Base-by-base conservation (phyloP, 23 red algal genomes). In the Rhodosorus marinus region DNA sequence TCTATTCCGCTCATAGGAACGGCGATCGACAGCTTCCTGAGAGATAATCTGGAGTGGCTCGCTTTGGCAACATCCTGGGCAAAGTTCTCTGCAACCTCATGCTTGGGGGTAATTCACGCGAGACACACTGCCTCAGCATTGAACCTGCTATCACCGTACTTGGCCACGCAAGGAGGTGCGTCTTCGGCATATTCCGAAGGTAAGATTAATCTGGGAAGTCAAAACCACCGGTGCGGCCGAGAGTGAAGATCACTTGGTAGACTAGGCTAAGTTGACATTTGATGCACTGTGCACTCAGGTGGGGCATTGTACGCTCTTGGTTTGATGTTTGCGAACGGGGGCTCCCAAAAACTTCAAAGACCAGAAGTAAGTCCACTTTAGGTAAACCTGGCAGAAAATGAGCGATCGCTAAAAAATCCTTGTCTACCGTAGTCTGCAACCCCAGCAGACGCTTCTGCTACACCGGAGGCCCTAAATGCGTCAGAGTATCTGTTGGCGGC, bases 41-140 rank as follows among this genome's bases (percentile, higher is more conserved):
- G 90, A 1, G 72, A 76, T 14, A 98, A 98, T 57, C 34, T 98
- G 14, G 90, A 98, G 14, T 98, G 90, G 90, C 73, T 98, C 15
- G 55, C 72, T 9, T 66, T 79, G 20, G 72, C 71, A 2, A 81
- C 90, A 0, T 69, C 72, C 21, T 98, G 90, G 78, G 78, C 90
- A 35, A 98, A 98, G 67, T 98, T 98, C 53, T 98, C 90, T 5
- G 90, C 90, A 1, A 98, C 90, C 22, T 69, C 90, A 2, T 80
- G 77, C 60, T 56, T 98, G 32, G 90, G 90, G 49, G 74, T 98
- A 5, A 84, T 84, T 48, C 90, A 98, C 26, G 69, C 64, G 0
- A 64, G 78, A 31, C 78, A 98, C 31, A 70, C 78, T 0, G 66
- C 55, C 3, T 30, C 78, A 50, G 90, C 90, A 8, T 31, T 98